Evolutionary conservation across 75 land plant species (phyloP).

Genomic region (Sequoia sempervirens): DNA sequence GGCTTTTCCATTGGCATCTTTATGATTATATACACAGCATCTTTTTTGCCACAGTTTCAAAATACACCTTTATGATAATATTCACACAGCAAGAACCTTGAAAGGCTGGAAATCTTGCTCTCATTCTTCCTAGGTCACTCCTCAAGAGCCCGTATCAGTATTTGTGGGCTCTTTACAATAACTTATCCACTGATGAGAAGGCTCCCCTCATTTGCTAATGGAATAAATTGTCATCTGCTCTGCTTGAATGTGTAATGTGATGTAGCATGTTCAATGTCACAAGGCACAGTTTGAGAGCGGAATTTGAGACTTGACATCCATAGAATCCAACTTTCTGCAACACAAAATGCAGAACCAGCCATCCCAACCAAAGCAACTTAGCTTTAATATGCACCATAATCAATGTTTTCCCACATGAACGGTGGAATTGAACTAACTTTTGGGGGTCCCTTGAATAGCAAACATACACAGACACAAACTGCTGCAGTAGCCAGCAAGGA

Average conservation of each 20-base stretch:
- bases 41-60: not conserved
- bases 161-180: not conserved
- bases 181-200: not conserved
- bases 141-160: not conserved
- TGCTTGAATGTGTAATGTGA: not conserved
- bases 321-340: not conserved
- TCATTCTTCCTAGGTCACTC: not conserved
- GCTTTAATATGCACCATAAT: not conserved
- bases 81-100: not conserved
- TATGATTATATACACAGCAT: not conserved
- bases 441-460: conserved; percentile 14
- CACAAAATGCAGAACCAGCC: not conserved
- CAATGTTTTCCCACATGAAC: conserved; percentile 4
- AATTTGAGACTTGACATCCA: not conserved
- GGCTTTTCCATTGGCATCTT: not conserved
- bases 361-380: not conserved
- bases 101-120: not conserved
- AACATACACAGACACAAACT: conserved; percentile 45
- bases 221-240: not conserved
- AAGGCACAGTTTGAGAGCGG: not conserved
- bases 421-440: conserved; percentile 1
- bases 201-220: not conserved
- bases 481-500: conserved; percentile 35
- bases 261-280: not conserved
- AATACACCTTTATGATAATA: not conserved